A percentile compares a stretch with the other conserved stretches of the same genome.
phyloP scores from a whole-genome alignment of 169 alveolate species.

The Babesia gibsoni region DNA sequence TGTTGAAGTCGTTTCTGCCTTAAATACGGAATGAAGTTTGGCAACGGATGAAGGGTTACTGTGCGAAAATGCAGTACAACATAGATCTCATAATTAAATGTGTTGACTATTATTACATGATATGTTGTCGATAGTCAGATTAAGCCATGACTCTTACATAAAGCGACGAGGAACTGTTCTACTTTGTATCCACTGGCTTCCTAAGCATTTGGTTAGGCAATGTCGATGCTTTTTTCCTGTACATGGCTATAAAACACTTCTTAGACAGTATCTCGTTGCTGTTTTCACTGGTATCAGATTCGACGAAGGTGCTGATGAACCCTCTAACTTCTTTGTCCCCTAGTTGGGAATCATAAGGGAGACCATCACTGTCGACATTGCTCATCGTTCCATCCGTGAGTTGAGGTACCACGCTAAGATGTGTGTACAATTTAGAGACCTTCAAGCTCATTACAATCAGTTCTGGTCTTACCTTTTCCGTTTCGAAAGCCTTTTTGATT shows the following conservation, averaged over 20 bases:
- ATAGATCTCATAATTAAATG: too few relatives aligned
- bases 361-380: too few relatives aligned
- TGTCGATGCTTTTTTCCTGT: background rate
- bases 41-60: too few relatives aligned
- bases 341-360: background rate
- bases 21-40: too few relatives aligned
- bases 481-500: background rate
- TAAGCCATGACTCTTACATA: background rate
- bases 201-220: slow-evolving; percentile 16
- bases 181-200: slow-evolving; percentile 15
- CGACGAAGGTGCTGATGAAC: background rate
- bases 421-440: background rate
- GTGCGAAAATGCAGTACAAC: too few relatives aligned
- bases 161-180: background rate
- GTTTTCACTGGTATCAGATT: background rate
- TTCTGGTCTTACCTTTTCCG: background rate
- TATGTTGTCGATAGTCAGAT: too few relatives aligned
- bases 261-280: background rate
- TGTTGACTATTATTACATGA: too few relatives aligned
- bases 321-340: background rate
- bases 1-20: too few relatives aligned
- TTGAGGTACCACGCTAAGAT: background rate
- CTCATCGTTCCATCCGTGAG: too few relatives aligned
- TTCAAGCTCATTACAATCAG: background rate
- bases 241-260: background rate